Conservation (phyloP, 2,329 filamentous ascomycete species). For the Trichoderma guizhouense region DNA sequence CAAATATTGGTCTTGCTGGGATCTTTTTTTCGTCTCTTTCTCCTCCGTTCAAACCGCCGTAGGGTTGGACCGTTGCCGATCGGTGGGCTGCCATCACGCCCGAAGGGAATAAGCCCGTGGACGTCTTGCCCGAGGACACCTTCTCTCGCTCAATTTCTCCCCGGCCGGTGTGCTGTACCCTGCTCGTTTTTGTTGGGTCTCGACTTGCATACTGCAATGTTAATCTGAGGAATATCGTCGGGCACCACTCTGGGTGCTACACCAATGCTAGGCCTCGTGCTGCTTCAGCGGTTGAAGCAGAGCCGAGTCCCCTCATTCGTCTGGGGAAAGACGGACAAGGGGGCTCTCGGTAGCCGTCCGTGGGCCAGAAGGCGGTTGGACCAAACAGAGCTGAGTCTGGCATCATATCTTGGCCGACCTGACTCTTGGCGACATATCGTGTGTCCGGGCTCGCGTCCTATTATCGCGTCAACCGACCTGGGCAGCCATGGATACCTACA, state of each 20-base stretch:
- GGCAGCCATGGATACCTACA: background rate
- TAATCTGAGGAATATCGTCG: slow-evolving; percentile 9
- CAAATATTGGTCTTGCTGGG: background rate
- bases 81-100: background rate
- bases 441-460: slow-evolving; percentile 15
- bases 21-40: background rate
- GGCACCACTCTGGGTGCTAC: slow-evolving; percentile 12
- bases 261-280: background rate
- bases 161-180: background rate
- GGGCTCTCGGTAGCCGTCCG: background rate
- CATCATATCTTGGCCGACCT: background rate
- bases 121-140: background rate
- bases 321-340: background rate
- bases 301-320: background rate
- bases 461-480: background rate
- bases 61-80: background rate
- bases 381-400: background rate
- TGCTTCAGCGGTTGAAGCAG: background rate
- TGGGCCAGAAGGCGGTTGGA: background rate
- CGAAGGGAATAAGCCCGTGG: background rate
- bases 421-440: background rate
- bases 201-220: background rate
- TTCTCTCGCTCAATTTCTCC: background rate
- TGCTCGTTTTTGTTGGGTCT: background rate
- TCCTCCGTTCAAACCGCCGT: background rate